A percentile compares a stretch with the other conserved stretches of the same genome.
Conservation (phyloP, 176 grass and related monocot species). For the Carex myosuroides region DNA sequence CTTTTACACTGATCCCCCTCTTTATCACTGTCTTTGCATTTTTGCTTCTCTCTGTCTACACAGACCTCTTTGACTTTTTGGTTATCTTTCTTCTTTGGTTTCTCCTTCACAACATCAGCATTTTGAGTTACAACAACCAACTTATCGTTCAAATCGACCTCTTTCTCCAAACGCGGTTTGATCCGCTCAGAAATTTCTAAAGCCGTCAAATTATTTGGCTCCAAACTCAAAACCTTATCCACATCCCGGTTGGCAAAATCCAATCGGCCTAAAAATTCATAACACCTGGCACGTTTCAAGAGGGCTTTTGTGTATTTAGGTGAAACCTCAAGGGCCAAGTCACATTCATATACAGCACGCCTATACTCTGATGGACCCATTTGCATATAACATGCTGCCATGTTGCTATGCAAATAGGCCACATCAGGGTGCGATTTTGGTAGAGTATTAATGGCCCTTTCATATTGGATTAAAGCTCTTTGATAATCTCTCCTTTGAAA, state of each 20-base stretch:
- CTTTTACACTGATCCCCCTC: background rate
- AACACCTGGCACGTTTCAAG: conserved; percentile 48
- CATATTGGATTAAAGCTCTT: conserved; percentile 54
- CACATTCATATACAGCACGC: conserved; percentile 46
- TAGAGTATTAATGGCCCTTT: conserved; percentile 47
- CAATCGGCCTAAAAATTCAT: conserved; percentile 38
- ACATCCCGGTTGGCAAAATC: conserved; percentile 50
- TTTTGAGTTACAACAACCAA: background rate
- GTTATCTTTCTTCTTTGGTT: conserved; percentile 35
- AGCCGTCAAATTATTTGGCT: conserved; percentile 46
- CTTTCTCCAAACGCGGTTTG: conserved; percentile 34
- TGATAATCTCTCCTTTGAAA: conserved; percentile 59
- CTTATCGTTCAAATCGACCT: conserved; percentile 27
- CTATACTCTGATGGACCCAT: conserved; percentile 41
- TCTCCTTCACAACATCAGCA: conserved; percentile 25
- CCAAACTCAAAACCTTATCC: conserved; percentile 31
- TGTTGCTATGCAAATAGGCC: conserved; percentile 47
- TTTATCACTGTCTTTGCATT: conserved; percentile 1
- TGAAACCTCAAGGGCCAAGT: conserved; percentile 50
- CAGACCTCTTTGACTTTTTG: conserved; percentile 20
- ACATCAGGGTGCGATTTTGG: conserved; percentile 32
- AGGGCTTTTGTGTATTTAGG: conserved; percentile 55
- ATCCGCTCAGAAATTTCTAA: conserved; percentile 34
- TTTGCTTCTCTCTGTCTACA: conserved; percentile 3
- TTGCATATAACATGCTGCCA: conserved; percentile 64